Evolutionary conservation across 2,329 filamentous ascomycete species (phyloP).

Genomic region (Penicillium psychrosexuale): DNA sequence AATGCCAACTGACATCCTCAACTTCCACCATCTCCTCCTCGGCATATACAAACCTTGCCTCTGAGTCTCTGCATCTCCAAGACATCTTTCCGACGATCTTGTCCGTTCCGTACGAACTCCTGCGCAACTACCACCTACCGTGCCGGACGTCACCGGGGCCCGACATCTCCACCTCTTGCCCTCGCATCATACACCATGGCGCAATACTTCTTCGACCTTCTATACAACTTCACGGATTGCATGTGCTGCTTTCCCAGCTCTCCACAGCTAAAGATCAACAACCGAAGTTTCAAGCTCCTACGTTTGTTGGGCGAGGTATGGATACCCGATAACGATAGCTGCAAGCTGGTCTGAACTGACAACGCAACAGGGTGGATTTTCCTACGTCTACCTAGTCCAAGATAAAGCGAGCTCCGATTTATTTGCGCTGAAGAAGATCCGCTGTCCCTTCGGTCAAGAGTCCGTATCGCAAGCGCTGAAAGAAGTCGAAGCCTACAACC

Average conservation of each 20-base stretch:
- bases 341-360: constrained; percentile 9
- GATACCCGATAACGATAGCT: background rate
- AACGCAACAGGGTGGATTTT: constrained; percentile 76
- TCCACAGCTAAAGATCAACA: constrained; percentile 92
- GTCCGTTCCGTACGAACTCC: background rate
- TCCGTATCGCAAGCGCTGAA: constrained; percentile 92
- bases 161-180: background rate
- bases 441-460: constrained; percentile 95
- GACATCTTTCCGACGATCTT: constrained; percentile 1
- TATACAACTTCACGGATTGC: constrained; percentile 92
- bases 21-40: background rate
- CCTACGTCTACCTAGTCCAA: constrained; percentile 97
- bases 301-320: constrained; percentile 85
- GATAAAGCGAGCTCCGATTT: constrained; percentile 78
- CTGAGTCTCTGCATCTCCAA: background rate
- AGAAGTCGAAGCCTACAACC: constrained; percentile 93
- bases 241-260: constrained; percentile 94
- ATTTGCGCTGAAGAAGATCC: constrained; percentile 97
- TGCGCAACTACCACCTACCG: background rate
- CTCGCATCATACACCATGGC: constrained; percentile 55
- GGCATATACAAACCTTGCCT: constrained; percentile 9
- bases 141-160: background rate
- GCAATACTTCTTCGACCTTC: constrained; percentile 79
- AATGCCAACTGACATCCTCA: constrained; percentile 9
- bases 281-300: constrained; percentile 90